These are phyloP conservation scores for Jimgerdemannia lactiflua DNA, from an alignment of 192 early-diverging fungal species.

Conservation along the genomic window DNA sequence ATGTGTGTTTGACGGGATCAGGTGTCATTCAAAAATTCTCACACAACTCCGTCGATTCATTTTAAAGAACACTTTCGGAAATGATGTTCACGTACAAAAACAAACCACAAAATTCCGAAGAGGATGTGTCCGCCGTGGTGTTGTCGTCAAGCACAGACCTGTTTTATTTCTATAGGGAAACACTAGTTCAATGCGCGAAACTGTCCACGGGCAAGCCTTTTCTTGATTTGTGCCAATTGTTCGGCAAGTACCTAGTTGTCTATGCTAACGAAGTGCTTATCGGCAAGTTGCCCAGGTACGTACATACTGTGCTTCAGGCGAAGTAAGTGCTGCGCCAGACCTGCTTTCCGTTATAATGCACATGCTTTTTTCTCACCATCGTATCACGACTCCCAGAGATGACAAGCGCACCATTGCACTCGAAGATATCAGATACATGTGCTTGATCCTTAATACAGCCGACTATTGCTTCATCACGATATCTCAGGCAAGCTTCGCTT, in stretches of 20 bases:
- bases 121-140: slow-evolving; percentile 60
- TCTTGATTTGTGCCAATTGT: slow-evolving; percentile 76
- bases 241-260: slow-evolving; percentile 73
- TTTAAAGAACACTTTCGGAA: slow-evolving; percentile 51
- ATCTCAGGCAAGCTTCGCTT: slow-evolving; percentile 47
- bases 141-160: slow-evolving; percentile 89
- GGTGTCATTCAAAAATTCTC: too few species aligned
- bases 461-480: slow-evolving; percentile 93
- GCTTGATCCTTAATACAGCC: slow-evolving; percentile 87
- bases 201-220: slow-evolving; percentile 86
- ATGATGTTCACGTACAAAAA: slow-evolving; percentile 56
- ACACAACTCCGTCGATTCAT: background rate
- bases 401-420: slow-evolving; percentile 58
- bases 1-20: slow-evolving; percentile 1
- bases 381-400: slow-evolving; percentile 34
- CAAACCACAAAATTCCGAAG: slow-evolving; percentile 40
- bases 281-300: slow-evolving; percentile 66
- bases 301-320: background rate
- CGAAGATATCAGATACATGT: slow-evolving; percentile 70
- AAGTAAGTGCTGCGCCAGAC: background rate
- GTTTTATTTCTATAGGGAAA: slow-evolving; percentile 88
- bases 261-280: slow-evolving; percentile 79
- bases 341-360: too few species aligned
- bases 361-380: slow-evolving; percentile 4
- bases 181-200: slow-evolving; percentile 80